Percentiles rank a stretch among this genome's conserved stretches.
Conservation (phyloP, 2,329 filamentous ascomycete genomes). For the Fusarium pseudocircinatum region DNA sequence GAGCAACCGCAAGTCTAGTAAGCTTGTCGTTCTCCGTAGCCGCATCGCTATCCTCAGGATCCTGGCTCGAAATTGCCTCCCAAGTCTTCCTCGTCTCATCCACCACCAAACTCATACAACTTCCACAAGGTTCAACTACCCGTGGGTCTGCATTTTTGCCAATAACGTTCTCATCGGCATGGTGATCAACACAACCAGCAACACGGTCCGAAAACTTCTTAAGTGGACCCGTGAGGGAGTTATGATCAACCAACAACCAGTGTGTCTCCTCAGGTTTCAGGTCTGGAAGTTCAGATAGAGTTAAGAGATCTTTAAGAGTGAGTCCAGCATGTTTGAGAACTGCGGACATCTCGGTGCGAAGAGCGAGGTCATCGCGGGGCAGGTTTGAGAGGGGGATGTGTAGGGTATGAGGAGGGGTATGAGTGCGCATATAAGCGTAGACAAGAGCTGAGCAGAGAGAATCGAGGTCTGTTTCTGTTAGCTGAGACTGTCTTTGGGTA, state of each 20-base stretch:
- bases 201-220: conserved; percentile 63
- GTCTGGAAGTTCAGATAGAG: conserved; percentile 60
- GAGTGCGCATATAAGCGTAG: conserved; percentile 77
- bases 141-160: conserved; percentile 60
- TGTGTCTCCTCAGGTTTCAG: conserved; percentile 65
- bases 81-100: conserved; percentile 67
- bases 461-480: conserved; percentile 71
- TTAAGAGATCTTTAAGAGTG: conserved; percentile 70
- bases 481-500: neutral
- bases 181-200: conserved; percentile 79
- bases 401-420: conserved; percentile 61
- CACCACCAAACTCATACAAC: conserved; percentile 76
- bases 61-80: conserved; percentile 57
- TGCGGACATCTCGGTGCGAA: conserved; percentile 78
- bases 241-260: conserved; percentile 85
- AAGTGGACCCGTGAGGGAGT: conserved; percentile 72
- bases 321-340: conserved; percentile 71
- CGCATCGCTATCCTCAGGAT: conserved; percentile 36
- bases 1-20: conserved; percentile 73
- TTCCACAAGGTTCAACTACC: conserved; percentile 73
- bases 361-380: conserved; percentile 69
- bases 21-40: conserved; percentile 63
- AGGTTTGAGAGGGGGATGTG: conserved; percentile 81
- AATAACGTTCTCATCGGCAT: conserved; percentile 74
- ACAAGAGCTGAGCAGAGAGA: conserved; percentile 79